Evolutionary conservation across 31 red algal genomes (phyloP), one percentile per base, ranked within the genome.

Genomic region (Bonnemaisonia californica): DNA sequence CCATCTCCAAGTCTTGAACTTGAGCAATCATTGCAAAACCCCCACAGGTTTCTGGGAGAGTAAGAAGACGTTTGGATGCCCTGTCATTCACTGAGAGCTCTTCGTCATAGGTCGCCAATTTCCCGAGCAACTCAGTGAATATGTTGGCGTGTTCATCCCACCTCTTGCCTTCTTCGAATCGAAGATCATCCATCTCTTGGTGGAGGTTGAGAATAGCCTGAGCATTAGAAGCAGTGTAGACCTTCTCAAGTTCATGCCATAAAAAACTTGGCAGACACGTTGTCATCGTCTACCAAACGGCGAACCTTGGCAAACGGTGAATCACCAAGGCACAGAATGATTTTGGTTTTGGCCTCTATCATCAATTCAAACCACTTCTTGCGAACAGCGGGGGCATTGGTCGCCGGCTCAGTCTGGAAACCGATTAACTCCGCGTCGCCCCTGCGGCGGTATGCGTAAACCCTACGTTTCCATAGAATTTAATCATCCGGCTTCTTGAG

Each of bases 131-230:
- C 19, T 59, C 21, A 57, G 56, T 29, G 21, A 61, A 61, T 30
- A 0, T 28, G 12, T 80, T 38, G 11, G 66, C 11, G 39, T 80
- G 11, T 40, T 80, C 48, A 21, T 80, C 24, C 76, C 76, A 80
- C 0, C 41, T 48, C 0, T 21, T 27, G 35, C 5, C 33, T 4
- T 80, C 59, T 31, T 66, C 51, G 60, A 63, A 63, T 2, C 1
- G 16, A 0, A 80, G 76, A 24, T 11, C 12, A 11, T 80, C 76
- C 0, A 80, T 22, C 3, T 65, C 1, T 3, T 66, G 9, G 19
- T 65, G 18, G 7, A 65, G 32, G 23, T 80, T 80, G 5, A 80
- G 11, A 45, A 67, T 66, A 0, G 39, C 59, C 24, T 80, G 76
- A 21, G 27, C 36, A 45, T 41, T 80, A 22, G 76, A 79, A 26